Conservation (phyloP, 495 filamentous ascomycete species). For the Thermochaetoides thermophila region DNA sequence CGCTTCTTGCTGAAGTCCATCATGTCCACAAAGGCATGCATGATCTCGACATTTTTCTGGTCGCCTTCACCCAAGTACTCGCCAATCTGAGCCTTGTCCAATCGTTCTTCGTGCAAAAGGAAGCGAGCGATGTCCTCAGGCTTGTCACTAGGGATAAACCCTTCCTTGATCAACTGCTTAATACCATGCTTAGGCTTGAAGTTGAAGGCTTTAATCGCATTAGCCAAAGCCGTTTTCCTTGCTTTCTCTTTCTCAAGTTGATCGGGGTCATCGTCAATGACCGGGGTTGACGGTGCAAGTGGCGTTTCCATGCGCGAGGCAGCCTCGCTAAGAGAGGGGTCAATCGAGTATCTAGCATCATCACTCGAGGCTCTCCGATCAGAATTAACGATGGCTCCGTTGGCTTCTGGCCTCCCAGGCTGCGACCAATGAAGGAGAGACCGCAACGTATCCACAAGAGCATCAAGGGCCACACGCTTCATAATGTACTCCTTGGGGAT, state of each 20-base stretch:
- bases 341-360: constrained; percentile 67
- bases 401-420: constrained; percentile 49
- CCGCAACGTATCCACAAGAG: constrained; percentile 70
- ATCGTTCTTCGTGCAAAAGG: constrained; percentile 51
- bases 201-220: constrained; percentile 86
- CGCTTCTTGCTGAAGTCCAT: constrained; percentile 93
- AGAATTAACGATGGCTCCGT: constrained; percentile 30
- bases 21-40: constrained; percentile 92
- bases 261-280: constrained; percentile 75
- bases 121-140: constrained; percentile 80
- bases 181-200: constrained; percentile 95
- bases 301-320: constrained; percentile 44
- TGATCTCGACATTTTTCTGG: constrained; percentile 79
- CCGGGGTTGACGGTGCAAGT: constrained; percentile 54
- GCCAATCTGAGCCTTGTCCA: constrained; percentile 85
- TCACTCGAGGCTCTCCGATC: constrained; percentile 55
- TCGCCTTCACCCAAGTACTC: constrained; percentile 95
- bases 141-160: constrained; percentile 64
- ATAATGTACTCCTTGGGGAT: constrained; percentile 76
- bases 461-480: constrained; percentile 77
- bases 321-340: constrained; percentile 41
- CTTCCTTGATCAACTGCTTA: constrained; percentile 64
- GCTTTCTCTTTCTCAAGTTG: constrained; percentile 89
- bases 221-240: constrained; percentile 77
- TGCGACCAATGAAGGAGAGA: constrained; percentile 90